Evolutionary conservation across 306 rosid genomes (phyloP), one percentile per base, ranked within the genome.

Genomic region (Rosa chinensis): DNA sequence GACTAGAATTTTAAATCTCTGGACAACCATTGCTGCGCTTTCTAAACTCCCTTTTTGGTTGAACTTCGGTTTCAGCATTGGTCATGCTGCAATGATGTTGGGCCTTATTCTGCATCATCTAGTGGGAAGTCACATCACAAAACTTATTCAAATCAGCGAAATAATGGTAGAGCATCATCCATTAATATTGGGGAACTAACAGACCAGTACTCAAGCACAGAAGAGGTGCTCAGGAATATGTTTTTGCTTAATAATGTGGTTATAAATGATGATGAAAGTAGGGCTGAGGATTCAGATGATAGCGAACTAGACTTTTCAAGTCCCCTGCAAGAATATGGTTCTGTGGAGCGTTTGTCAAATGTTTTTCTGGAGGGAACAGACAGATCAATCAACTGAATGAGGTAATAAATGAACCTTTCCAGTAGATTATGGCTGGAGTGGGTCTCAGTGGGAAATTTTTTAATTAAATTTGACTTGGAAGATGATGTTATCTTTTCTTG

Each of bases 51-150:
- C 94, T 68, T 85, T 81, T 87, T 93, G 85, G 84, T 87, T 70
- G 90, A 93, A 76, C 90, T 93, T 80, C 90, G 90, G 72, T 93
- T 93, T 87, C 98, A 93, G 80, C 84, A 84, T 78, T 89, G 90
- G 90, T 83, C 77, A 82, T 80, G 86, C 82, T 83, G 91, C 83
- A 85, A 86, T 72, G 94, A 87, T 80, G 68, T 82, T 59, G 91
- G 78, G 64, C 58, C 89, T 79, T 86, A 84, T 82, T 70, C 78
- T 63, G 69, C 78, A 78, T 76, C 92, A 73, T 79, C 87, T 74
- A 78, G 80, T 82, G 82, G 79, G 84, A 88, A 80, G 77, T 85
- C 85, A 11, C 83, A 86, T 77, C 62, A 69, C 42, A 82, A 61
- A 74, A 58, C 77, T 39, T 86, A 86, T 84, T 85, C 74, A 70